A percentile compares a stretch with the other conserved stretches of the same genome.
Conservation (phyloP, 345 rosid genomes). For the Eutrema heterophyllum region DNA sequence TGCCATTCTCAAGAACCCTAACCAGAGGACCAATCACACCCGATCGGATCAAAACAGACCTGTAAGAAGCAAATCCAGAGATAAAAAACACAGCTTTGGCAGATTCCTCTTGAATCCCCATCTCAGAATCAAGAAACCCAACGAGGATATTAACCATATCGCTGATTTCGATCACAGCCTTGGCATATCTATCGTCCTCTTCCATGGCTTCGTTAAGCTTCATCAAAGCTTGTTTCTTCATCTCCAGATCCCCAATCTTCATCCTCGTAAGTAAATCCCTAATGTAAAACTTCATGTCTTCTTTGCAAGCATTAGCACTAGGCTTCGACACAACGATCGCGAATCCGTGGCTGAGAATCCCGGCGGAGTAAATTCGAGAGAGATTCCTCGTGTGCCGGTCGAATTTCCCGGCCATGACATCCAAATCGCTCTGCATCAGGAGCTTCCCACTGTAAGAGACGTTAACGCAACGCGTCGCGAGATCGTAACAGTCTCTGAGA, state of each 20-base stretch:
- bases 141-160: constrained; percentile 49
- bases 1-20: constrained; percentile 64
- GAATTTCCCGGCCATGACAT: constrained; percentile 52
- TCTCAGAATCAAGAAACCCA: constrained; percentile 59
- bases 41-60: constrained; percentile 45
- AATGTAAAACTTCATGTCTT: constrained; percentile 76
- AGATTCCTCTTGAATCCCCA: constrained; percentile 55
- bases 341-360: constrained; percentile 55
- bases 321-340: constrained; percentile 90
- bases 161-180: constrained; percentile 44
- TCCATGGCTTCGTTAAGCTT: constrained; percentile 51
- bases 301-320: constrained; percentile 50
- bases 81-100: constrained; percentile 50
- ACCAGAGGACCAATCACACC: constrained; percentile 69
- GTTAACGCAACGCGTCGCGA: constrained; percentile 68
- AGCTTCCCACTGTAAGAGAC: constrained; percentile 84
- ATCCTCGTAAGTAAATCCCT: constrained; percentile 83
- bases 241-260: constrained; percentile 81
- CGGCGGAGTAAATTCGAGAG: constrained; percentile 55
- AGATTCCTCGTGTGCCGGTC: constrained; percentile 51
- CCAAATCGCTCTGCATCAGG: constrained; percentile 94
- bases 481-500: constrained; percentile 48
- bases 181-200: constrained; percentile 65
- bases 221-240: constrained; percentile 75
- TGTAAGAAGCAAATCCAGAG: constrained; percentile 55